Base-by-base conservation (phyloP, 306 rosid species). In the Medicago lupulina region DNA sequence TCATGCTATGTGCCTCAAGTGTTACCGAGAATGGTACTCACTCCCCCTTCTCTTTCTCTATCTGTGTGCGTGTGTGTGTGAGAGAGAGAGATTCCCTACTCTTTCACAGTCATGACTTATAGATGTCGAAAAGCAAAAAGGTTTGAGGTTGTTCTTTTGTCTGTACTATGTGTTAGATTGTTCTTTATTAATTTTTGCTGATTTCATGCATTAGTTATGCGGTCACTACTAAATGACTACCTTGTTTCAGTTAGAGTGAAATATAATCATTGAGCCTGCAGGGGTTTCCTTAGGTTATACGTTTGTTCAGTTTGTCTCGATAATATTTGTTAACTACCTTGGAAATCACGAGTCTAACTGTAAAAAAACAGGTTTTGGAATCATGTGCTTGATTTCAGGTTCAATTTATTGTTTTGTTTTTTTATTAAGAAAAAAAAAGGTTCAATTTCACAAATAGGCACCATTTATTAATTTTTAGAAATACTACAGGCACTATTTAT, bases 1-100 rank as follows among this genome's bases (percentile, higher is more conserved):
- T 82, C 98, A 94, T 83, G 92, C 86, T 76, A 87, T 94, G 96
- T 94, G 98, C 93, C 83, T 86, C 75, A 94, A 88, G 87, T 94
- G 98, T 83, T 94, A 94, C 88, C 93, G 87, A 17, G 95, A 92
- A 74, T 94, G 98, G 98, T 94, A 88, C 75, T 86, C 0, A 13
- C n/a, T 39, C 14, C 34, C 8, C 53, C 78, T 69, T 11, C 6
- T 49, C 9, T 13, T 9, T 23, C 21, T 11, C 25, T 31, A 3
- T 60, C 1, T 41, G 7, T 70, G 11, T 4, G 7, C 14, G 8
- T 12, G n/a, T 25, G 38, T 11, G 8, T 7, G 39, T 59, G 40
- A 0, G 9, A 1, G 10, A 0, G 25, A 2, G 28, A 19, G 61
- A 44, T 15, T 57, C n/a, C 12, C 4, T 14, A 68, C 10, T 46